Evolutionary conservation across 352 stramenopile genomes (phyloP).

Genomic region (Bremia lactucae): DNA sequence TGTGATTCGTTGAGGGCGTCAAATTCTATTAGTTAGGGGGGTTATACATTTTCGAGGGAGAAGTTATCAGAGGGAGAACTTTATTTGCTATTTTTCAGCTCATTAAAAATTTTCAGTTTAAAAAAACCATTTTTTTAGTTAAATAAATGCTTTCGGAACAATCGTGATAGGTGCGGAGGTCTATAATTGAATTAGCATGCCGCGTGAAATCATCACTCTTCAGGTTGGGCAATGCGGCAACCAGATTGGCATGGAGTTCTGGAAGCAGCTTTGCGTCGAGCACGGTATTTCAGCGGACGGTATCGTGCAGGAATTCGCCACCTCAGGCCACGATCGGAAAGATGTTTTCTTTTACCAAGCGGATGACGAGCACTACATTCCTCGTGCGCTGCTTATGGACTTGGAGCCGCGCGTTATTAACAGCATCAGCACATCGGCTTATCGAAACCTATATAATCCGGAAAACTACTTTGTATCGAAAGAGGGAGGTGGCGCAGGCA

Average conservation of each 20-base stretch:
- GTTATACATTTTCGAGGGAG: too few species aligned
- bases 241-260: slow-evolving; percentile 99
- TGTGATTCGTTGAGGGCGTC: too few species aligned
- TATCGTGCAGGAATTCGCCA: slow-evolving; percentile 91
- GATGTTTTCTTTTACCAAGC: slow-evolving; percentile 99
- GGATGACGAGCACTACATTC: slow-evolving; percentile 98
- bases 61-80: too few species aligned
- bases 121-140: too few species aligned
- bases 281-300: slow-evolving; percentile 97
- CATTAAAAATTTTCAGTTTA: too few species aligned
- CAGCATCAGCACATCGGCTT: slow-evolving; percentile 85
- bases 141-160: too few species aligned
- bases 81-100: too few species aligned
- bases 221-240: slow-evolving; percentile 99
- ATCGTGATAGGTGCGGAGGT: too few species aligned
- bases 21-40: too few species aligned
- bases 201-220: slow-evolving; percentile 98
- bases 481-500: slow-evolving; percentile 85
- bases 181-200: too few species aligned
- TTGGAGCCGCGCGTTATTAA: slow-evolving; percentile 93
- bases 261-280: slow-evolving; percentile 98
- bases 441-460: slow-evolving; percentile 97
- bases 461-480: slow-evolving; percentile 97
- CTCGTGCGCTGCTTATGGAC: slow-evolving; percentile 95
- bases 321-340: slow-evolving; percentile 92